Percentiles rank a stretch among this genome's conserved stretches.
phyloP scores from a whole-genome alignment of 331 rosid species.

The Erythrophleum ivorense region DNA sequence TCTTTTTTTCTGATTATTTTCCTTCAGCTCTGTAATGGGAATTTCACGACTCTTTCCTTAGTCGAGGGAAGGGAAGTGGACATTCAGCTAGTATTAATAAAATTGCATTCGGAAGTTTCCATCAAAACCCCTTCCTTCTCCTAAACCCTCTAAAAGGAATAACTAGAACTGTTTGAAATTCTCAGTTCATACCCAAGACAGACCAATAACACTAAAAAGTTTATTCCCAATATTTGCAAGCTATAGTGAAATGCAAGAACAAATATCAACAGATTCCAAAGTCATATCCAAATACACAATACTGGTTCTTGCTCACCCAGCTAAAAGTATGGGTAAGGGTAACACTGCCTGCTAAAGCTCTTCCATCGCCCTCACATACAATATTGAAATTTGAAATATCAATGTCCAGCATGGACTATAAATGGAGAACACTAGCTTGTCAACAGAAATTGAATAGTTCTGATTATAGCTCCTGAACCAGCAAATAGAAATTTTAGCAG shows the following conservation, averaged over 20 bases:
- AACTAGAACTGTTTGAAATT: background rate
- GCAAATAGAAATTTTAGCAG: background rate
- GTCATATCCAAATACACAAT: background rate
- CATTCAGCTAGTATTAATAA: too few species aligned
- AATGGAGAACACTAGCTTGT: background rate
- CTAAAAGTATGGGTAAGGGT: background rate
- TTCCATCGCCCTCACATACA: background rate
- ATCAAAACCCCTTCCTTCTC: background rate
- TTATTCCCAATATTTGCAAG: background rate
- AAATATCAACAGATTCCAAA: background rate
- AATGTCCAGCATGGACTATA: background rate
- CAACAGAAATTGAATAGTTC: background rate
- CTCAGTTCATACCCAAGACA: background rate
- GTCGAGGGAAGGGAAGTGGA: too few species aligned
- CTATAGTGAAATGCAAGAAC: background rate
- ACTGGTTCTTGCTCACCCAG: background rate
- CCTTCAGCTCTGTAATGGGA: too few species aligned
- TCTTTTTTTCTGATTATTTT: too few species aligned
- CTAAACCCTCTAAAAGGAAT: background rate
- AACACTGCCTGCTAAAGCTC: background rate
- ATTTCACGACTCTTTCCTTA: too few species aligned
- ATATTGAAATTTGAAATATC: background rate
- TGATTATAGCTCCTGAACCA: background rate
- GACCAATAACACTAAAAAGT: background rate
- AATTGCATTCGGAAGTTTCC: too few species aligned